Percentiles rank a stretch among this genome's conserved stretches.
These are phyloP conservation scores for Globisporangium barbulae DNA, from an alignment of 352 stramenopile species.

Conservation along the genomic window DNA sequence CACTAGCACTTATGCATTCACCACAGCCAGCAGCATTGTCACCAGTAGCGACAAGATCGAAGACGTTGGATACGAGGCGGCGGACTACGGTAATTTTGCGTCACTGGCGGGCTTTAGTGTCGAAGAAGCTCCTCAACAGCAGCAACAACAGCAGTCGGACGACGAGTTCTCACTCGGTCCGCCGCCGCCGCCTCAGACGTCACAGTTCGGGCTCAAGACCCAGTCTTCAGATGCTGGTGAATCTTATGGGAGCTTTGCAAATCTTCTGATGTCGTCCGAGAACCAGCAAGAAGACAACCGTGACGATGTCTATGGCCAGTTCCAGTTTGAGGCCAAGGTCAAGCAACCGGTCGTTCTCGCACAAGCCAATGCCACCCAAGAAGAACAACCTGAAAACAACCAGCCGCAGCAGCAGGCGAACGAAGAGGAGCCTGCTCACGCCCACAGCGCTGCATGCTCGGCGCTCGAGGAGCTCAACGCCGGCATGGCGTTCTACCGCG, in stretches of 20 bases:
- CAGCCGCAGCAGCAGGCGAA: neutral
- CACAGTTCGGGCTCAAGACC: neutral
- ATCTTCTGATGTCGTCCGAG: constrained; percentile 18
- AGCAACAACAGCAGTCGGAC: neutral
- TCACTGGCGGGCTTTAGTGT: constrained; percentile 14
- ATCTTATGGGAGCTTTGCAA: constrained; percentile 37
- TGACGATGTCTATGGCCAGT: constrained; percentile 17
- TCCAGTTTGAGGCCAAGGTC: constrained; percentile 14
- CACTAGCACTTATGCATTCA: neutral
- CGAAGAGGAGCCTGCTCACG: neutral
- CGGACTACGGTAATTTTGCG: constrained; percentile 49
- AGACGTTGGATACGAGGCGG: neutral
- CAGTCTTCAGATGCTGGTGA: constrained; percentile 5
- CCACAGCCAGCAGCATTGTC: neutral
- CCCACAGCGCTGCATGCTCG: constrained; percentile 24
- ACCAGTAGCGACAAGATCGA: neutral
- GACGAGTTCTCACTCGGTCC: constrained; percentile 21
- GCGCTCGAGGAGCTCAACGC: constrained; percentile 67
- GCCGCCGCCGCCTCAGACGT: constrained; percentile 19
- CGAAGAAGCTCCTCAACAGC: neutral
- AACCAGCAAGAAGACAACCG: neutral
- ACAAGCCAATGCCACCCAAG: neutral
- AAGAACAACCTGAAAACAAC: neutral
- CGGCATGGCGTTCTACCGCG: constrained; percentile 76
- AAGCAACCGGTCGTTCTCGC: constrained; percentile 3